Conservation (phyloP, 805 yeast species). For the Schwanniomyces occidentalis region DNA sequence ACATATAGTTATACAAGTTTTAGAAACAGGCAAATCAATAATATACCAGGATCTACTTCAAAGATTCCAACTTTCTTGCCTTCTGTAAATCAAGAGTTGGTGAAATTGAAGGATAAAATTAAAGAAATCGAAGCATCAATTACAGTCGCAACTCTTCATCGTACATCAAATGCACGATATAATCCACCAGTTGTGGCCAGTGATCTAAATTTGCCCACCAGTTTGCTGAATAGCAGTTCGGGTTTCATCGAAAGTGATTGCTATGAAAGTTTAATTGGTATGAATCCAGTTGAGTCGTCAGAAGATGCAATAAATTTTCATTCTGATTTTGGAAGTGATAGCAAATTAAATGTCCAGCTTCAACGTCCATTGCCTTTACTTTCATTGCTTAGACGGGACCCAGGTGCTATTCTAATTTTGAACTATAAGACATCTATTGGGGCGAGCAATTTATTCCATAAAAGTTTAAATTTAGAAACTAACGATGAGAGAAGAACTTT, state of each 20-base stretch:
- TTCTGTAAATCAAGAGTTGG: constrained; percentile 5
- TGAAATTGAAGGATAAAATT: constrained; percentile 3
- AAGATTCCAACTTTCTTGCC: constrained; percentile 2
- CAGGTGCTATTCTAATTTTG: constrained; percentile 5
- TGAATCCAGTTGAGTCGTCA: constrained; percentile 4
- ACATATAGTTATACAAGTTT: constrained; percentile 2
- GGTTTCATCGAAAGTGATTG: too few species aligned
- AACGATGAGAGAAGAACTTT: neutral
- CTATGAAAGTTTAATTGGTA: neutral
- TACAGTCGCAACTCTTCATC: constrained; percentile 6
- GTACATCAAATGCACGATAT: too few species aligned
- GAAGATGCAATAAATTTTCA: constrained; percentile 7
- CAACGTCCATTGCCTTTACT: constrained; percentile 6
- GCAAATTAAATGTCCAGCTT: neutral
- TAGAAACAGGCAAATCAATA: neutral
- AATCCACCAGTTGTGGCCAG: too few species aligned
- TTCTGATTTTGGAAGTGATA: constrained; percentile 4
- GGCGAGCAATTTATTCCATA: constrained; percentile 3
- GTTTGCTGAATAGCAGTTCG: neutral
- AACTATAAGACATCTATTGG: constrained; percentile 1
- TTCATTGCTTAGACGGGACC: constrained; percentile 7
- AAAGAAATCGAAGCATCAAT: constrained; percentile 9
- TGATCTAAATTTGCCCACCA: too few species aligned
- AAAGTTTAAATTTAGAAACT: constrained; percentile 4
- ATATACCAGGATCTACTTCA: neutral